These are phyloP conservation scores for Aspergillus vadensis DNA, from an alignment of 2,329 filamentous ascomycete genomes.

Conservation along the genomic window DNA sequence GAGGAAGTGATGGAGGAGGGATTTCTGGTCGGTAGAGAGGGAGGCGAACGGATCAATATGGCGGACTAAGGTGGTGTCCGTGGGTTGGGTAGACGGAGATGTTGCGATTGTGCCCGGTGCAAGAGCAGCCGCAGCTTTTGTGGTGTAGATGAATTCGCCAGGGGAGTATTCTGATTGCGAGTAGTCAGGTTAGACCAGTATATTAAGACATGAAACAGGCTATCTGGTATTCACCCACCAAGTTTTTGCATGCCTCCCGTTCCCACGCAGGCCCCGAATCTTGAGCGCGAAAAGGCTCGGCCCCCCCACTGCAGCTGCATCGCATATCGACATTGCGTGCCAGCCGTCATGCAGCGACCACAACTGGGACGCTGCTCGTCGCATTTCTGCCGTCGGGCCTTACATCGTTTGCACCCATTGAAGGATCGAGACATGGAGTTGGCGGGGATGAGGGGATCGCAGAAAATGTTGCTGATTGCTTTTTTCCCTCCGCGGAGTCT, in stretches of 20 bases:
- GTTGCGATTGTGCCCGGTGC: slow-evolving; percentile 18
- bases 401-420: slow-evolving; percentile 48
- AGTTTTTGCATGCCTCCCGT: slow-evolving; percentile 40
- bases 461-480: slow-evolving; percentile 4
- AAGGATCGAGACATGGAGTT: slow-evolving; percentile 44
- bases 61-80: slow-evolving; percentile 26
- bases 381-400: slow-evolving; percentile 49
- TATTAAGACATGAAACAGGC: not conserved
- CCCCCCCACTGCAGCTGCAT: slow-evolving; percentile 48
- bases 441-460: slow-evolving; percentile 7
- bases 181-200: not conserved
- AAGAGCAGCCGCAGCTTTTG: slow-evolving; percentile 23
- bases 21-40: slow-evolving; percentile 38
- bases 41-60: slow-evolving; percentile 42
- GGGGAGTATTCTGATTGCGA: slow-evolving; percentile 39
- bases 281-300: slow-evolving; percentile 43
- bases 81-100: slow-evolving; percentile 5
- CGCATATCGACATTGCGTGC: slow-evolving; percentile 42
- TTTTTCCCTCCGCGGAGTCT: slow-evolving; percentile 12
- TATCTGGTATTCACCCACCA: slow-evolving; percentile 24
- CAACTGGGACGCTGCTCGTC: slow-evolving; percentile 47
- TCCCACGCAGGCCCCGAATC: slow-evolving; percentile 40
- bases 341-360: slow-evolving; percentile 43
- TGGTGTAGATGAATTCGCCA: slow-evolving; percentile 44
- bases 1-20: slow-evolving; percentile 45